Evolutionary conservation across 2,329 filamentous ascomycete genomes (phyloP).

Genomic region (Grosmannia penicillata): DNA sequence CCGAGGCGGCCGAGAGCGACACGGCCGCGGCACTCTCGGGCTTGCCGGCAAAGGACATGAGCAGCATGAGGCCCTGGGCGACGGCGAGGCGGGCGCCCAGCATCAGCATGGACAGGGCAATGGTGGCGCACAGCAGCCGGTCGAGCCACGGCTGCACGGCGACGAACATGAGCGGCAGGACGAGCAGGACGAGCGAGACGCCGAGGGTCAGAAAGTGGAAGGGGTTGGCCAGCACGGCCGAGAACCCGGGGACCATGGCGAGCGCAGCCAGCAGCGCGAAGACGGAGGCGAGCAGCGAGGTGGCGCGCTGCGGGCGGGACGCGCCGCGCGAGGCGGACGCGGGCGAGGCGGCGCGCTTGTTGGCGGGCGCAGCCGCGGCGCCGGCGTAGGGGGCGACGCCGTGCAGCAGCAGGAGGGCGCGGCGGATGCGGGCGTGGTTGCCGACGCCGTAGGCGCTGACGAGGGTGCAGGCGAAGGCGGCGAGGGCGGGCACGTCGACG

Average conservation of each 20-base stretch:
- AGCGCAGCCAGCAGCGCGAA: slow-evolving; percentile 50
- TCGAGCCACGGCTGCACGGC: slow-evolving; percentile 79
- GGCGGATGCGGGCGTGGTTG: slow-evolving; percentile 85
- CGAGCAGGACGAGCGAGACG: slow-evolving; percentile 59
- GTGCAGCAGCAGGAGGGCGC: slow-evolving; percentile 46
- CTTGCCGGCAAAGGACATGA: slow-evolving; percentile 66
- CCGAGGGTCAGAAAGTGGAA: slow-evolving; percentile 88
- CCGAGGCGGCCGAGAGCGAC: background rate
- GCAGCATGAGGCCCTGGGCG: slow-evolving; percentile 79
- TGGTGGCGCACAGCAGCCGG: slow-evolving; percentile 62
- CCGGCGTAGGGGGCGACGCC: background rate
- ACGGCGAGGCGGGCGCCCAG: slow-evolving; percentile 73
- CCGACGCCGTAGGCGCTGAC: slow-evolving; percentile 75
- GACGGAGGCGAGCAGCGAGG: background rate
- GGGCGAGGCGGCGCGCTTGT: slow-evolving; percentile 36
- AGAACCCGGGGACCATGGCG: slow-evolving; percentile 38
- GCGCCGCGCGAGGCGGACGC: slow-evolving; percentile 54
- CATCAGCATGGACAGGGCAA: slow-evolving; percentile 77
- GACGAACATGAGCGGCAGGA: slow-evolving; percentile 67
- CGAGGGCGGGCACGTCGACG: slow-evolving; percentile 66
- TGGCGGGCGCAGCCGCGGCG: background rate
- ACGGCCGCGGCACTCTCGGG: background rate
- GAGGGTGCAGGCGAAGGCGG: slow-evolving; percentile 70
- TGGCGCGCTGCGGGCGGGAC: too few relatives aligned
- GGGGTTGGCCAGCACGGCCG: slow-evolving; percentile 81